These are phyloP conservation scores for Colletotrichum chlorophyti DNA, from an alignment of 2,329 filamentous ascomycete species.

Conservation along the genomic window DNA sequence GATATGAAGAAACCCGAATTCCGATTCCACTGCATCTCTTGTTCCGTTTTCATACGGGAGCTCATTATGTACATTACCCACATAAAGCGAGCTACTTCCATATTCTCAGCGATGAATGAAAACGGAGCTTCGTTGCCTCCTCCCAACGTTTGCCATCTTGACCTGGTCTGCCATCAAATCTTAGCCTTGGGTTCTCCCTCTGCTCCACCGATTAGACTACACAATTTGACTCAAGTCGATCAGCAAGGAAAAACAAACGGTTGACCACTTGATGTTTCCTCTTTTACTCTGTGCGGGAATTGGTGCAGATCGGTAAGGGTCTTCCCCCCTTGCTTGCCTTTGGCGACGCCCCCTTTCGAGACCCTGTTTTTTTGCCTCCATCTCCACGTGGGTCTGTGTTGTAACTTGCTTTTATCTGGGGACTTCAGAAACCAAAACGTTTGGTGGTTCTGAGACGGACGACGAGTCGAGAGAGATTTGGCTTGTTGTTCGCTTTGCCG, in stretches of 20 bases:
- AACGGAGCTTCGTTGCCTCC: not conserved
- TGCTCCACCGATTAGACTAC: constrained; percentile 15
- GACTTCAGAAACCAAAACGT: too few species aligned
- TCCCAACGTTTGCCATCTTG: not conserved
- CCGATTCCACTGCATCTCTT: too few species aligned
- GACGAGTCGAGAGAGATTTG: too few species aligned
- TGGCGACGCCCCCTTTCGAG: not conserved
- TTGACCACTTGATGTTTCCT: not conserved
- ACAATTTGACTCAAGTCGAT: constrained; percentile 13
- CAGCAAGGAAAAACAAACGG: not conserved
- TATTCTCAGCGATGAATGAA: too few species aligned
- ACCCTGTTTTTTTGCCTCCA: not conserved
- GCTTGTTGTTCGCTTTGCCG: too few species aligned
- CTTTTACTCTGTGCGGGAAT: not conserved
- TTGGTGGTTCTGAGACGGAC: too few species aligned
- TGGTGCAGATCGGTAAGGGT: not conserved
- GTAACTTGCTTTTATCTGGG: too few species aligned
- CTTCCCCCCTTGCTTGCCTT: not conserved
- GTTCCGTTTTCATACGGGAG: too few species aligned
- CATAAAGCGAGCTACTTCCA: too few species aligned
- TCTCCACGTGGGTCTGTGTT: constrained; percentile 13
- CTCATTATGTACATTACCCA: too few species aligned
- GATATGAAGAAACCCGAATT: not conserved
- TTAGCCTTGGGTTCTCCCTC: too few species aligned
- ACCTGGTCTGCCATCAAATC: too few species aligned